Percentiles rank a stretch among this genome's conserved stretches.
Conservation (phyloP, 495 filamentous ascomycete species). For the Xylaria acuta region DNA sequence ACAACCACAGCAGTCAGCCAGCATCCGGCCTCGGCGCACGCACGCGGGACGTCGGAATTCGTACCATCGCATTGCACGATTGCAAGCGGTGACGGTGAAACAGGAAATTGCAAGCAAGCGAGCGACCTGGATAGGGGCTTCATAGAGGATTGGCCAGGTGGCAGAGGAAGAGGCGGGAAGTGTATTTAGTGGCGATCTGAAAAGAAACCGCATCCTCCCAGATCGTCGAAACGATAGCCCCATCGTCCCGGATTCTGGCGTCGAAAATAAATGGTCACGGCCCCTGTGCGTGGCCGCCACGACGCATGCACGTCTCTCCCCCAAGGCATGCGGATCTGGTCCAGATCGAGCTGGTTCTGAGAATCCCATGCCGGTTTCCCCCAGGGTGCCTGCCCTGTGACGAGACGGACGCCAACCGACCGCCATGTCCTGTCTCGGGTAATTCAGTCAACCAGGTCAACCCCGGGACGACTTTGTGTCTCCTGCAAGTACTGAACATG, state of each 20-base stretch:
- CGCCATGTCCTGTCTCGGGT: neutral
- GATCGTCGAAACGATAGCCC: slow-evolving; percentile 15
- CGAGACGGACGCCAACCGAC: too few species aligned
- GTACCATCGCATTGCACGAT: neutral
- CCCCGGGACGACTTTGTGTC: neutral
- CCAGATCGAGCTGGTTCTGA: neutral
- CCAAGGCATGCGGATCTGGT: neutral
- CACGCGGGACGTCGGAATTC: neutral
- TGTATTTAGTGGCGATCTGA: slow-evolving; percentile 17
- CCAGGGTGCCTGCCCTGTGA: neutral
- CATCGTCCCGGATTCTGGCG: slow-evolving; percentile 17
- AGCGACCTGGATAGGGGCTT: neutral
- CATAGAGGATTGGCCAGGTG: neutral
- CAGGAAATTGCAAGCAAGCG: neutral
- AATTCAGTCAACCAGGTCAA: neutral
- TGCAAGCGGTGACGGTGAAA: neutral
- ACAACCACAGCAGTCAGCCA: neutral
- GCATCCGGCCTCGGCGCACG: neutral
- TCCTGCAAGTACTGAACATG: neutral
- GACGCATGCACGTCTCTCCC: neutral
- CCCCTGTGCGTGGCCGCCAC: neutral
- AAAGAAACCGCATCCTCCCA: slow-evolving; percentile 6
- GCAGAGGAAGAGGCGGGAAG: neutral
- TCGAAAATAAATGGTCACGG: slow-evolving; percentile 10
- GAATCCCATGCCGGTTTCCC: slow-evolving; percentile 10